A percentile compares a stretch with the other conserved stretches of the same genome.
phyloP scores from a whole-genome alignment of 208 protist genomes.

The Novymonas esmeraldas region DNA sequence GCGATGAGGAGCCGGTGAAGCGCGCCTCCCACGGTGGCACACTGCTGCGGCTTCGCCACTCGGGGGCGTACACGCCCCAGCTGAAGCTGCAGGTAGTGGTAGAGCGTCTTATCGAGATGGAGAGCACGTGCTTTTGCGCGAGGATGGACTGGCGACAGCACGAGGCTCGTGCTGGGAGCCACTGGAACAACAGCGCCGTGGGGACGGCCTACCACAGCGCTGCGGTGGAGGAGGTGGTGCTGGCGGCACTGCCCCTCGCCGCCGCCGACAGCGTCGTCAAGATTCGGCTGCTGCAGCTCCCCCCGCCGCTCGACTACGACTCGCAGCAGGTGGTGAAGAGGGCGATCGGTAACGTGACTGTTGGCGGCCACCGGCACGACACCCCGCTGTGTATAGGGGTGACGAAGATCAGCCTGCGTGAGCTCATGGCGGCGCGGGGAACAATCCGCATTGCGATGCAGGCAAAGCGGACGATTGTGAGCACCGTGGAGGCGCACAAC shows the following conservation, averaged over 20 bases:
- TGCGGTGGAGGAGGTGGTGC: constrained; percentile 46
- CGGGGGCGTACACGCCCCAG: constrained; percentile 28
- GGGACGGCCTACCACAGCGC: constrained; percentile 63
- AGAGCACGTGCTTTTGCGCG: constrained; percentile 47
- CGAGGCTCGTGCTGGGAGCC: constrained; percentile 53
- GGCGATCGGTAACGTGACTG: constrained; percentile 5
- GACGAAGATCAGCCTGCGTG: constrained; percentile 72
- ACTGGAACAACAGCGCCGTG: constrained; percentile 70
- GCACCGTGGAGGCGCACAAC: constrained; percentile 66
- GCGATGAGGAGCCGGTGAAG: constrained; percentile 3
- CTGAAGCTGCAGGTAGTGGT: constrained; percentile 77
- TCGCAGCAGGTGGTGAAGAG: constrained; percentile 21
- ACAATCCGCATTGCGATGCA: constrained; percentile 79
- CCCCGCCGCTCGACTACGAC: constrained; percentile 45
- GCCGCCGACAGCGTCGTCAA: constrained; percentile 69
- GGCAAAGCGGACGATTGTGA: constrained; percentile 57
- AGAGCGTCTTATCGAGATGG: constrained; percentile 69
- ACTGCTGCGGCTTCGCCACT: constrained; percentile 15
- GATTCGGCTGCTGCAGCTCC: constrained; percentile 81
- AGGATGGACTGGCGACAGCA: constrained; percentile 40
- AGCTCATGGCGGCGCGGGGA: constrained; percentile 59
- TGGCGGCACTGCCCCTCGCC: constrained; percentile 66
- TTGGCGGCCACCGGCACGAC: constrained; percentile 32
- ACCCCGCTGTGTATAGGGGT: constrained; percentile 82
- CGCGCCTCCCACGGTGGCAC: constrained; percentile 10